Evolutionary conservation across 768 basidiomycete species (phyloP).

Genomic region (Lactifluus echinatus): DNA sequence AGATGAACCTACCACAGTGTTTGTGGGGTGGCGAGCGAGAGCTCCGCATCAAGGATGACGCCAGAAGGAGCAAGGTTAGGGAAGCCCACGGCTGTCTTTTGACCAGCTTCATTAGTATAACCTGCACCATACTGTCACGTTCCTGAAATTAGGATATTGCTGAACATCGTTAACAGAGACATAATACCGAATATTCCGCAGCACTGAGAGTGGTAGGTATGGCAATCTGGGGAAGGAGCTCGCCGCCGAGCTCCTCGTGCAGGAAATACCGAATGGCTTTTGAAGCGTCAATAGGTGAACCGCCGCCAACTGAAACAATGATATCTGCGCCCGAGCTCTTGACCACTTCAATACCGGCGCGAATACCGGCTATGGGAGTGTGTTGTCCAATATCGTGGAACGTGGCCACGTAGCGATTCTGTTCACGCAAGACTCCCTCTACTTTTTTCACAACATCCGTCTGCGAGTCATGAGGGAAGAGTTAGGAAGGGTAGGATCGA

Average conservation of each 20-base stretch:
- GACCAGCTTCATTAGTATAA: conserved; percentile 59
- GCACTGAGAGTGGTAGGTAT: conserved; percentile 79
- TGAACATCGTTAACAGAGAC: not conserved
- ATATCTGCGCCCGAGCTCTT: conserved; percentile 52
- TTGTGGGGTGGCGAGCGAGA: conserved; percentile 66
- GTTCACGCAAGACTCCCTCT: conserved; percentile 46
- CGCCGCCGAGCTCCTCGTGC: conserved; percentile 46
- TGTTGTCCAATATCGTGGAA: conserved; percentile 71
- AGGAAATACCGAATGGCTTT: conserved; percentile 63
- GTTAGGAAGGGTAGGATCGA: not conserved
- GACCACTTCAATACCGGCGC: conserved; percentile 46
- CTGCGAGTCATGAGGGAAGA: conserved; percentile 26
- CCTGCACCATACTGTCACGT: conserved; percentile 65
- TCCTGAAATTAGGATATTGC: not conserved
- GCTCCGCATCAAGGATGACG: conserved; percentile 68
- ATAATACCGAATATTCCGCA: conserved; percentile 58
- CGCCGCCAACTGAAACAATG: conserved; percentile 69
- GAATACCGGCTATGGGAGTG: conserved; percentile 58
- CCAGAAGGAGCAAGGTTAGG: conserved; percentile 57
- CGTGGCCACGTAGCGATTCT: conserved; percentile 53
- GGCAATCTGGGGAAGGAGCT: conserved; percentile 56
- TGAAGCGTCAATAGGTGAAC: conserved; percentile 70
- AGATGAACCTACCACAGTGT: conserved; percentile 49
- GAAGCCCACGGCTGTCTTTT: conserved; percentile 51
- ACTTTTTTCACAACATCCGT: conserved; percentile 53